Conservation (phyloP, 2,329 filamentous ascomycete genomes). For the Scedosporium dehoogii region DNA sequence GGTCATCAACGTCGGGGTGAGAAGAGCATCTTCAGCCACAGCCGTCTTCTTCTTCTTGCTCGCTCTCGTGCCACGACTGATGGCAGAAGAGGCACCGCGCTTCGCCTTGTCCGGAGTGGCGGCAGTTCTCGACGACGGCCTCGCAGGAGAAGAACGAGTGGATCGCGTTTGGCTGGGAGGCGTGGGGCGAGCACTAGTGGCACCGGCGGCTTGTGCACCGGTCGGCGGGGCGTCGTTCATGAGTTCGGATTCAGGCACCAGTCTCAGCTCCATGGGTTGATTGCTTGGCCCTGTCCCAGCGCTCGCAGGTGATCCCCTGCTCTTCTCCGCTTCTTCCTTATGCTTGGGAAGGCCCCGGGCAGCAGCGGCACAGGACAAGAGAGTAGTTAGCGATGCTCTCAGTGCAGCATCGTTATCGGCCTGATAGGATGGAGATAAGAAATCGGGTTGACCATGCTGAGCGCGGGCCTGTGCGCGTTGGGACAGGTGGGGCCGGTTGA, state of each 20-base stretch:
- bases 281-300: slow-evolving; percentile 31
- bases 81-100: slow-evolving; percentile 28
- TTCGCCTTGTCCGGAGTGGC: slow-evolving; percentile 25
- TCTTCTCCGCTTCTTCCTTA: slow-evolving; percentile 31
- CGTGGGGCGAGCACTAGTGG: slow-evolving; percentile 10
- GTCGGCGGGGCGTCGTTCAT: slow-evolving; percentile 24
- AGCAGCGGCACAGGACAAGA: slow-evolving; percentile 89
- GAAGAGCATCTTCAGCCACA: slow-evolving; percentile 26
- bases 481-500: slow-evolving; percentile 38
- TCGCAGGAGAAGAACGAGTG: slow-evolving; percentile 18
- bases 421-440: slow-evolving; percentile 65
- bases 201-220: slow-evolving; percentile 4
- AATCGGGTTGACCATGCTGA: slow-evolving; percentile 42
- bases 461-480: slow-evolving; percentile 37
- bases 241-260: slow-evolving; percentile 53
- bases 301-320: slow-evolving; percentile 15
- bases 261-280: slow-evolving; percentile 47
- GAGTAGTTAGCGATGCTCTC: slow-evolving; percentile 83
- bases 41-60: slow-evolving; percentile 50
- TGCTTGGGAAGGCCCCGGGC: slow-evolving; percentile 71
- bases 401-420: slow-evolving; percentile 89
- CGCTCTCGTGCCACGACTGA: slow-evolving; percentile 10
- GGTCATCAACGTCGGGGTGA: slow-evolving; percentile 51
- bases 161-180: slow-evolving; percentile 16
- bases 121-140: slow-evolving; percentile 17